Base-by-base conservation (phyloP, 169 alveolate species). In the Plasmodium relictum region DNA sequence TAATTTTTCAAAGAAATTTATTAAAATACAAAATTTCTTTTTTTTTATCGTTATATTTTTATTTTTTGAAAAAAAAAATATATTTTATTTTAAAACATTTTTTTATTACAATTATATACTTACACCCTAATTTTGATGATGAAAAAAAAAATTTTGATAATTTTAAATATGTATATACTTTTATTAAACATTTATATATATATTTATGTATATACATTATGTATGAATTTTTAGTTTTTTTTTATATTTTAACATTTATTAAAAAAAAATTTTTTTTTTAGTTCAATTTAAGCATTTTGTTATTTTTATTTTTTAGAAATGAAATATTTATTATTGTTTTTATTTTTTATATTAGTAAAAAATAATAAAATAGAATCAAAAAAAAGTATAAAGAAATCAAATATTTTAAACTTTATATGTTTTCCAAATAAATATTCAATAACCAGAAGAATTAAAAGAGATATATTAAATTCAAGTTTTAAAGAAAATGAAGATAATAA, bases 271-370 rank as follows among this genome's bases (percentile, higher is more conserved):
- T 73, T 73, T 56, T 73, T 73, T 73, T 73, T 73, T 56, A 16
- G 88, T 73, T 18, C 45, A 58, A 62, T 41, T 65, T 41, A 24
- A 10, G 39, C 22, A 31, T 22, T 26, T 42, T 54, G 45, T 8
- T 9, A 18, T 12, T 31, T 37, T 14, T 18, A 12, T 41, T 39
- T 37, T 52, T 50, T 68, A 63, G 89, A 76, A 76, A 76, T 76
- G 89, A 68, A 39, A 76, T 74, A 66, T 61, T 76, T 76, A 20
- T 45, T 76, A 44, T 63, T 68, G 52, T 68, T 63, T 16, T 42
- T 63, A 54, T 52, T 76, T 76, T 76, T 76, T 20, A 76, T 68
- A 74, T 69, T 62, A 22, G 24, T 76, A 68, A 76, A 68, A 76
- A 63, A 63, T 76, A 76, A 63, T 54, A 63, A 45, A 42, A 76